Percentiles rank a stretch among this genome's conserved stretches.
Evolutionary conservation across 1,284 basidiomycete species (phyloP).

Genomic region (Cutaneotrichosporon arboriforme): DNA sequence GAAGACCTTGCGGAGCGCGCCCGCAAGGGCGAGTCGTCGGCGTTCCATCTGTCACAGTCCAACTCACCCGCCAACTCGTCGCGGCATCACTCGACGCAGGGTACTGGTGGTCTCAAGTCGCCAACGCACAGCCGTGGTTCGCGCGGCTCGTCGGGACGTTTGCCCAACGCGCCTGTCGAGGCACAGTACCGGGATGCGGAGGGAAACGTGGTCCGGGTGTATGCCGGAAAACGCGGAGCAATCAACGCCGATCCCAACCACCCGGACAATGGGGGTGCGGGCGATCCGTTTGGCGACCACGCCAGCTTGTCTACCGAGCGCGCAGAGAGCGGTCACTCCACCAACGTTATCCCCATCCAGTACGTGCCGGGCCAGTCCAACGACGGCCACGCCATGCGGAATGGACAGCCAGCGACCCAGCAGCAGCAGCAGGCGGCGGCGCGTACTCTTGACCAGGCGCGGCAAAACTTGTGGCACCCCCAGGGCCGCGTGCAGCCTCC

Average conservation of each 20-base stretch:
- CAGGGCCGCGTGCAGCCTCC: slow-evolving; percentile 21
- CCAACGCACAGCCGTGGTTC: slow-evolving; percentile 5
- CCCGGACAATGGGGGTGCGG: slow-evolving; percentile 22
- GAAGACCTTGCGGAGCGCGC: slow-evolving; percentile 44
- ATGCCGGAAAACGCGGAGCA: slow-evolving; percentile 28
- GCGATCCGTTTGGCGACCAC: slow-evolving; percentile 44
- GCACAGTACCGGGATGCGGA: slow-evolving; percentile 38
- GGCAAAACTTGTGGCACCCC: slow-evolving; percentile 39
- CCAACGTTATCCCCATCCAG: slow-evolving; percentile 48
- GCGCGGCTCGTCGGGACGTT: slow-evolving; percentile 1
- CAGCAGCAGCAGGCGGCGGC: slow-evolving; percentile 26
- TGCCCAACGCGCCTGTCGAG: slow-evolving; percentile 19
- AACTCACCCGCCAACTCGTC: slow-evolving; percentile 30
- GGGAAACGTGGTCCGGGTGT: slow-evolving; percentile 32
- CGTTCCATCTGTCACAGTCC: slow-evolving; percentile 38
- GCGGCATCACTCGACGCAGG: slow-evolving; percentile 15
- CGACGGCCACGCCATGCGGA: slow-evolving; percentile 12
- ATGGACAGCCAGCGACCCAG: slow-evolving; percentile 7
- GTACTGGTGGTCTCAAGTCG: background rate
- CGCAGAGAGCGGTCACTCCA: slow-evolving; percentile 28
- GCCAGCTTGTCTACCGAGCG: slow-evolving; percentile 37
- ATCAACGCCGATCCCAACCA: slow-evolving; percentile 42
- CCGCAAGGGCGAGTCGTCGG: slow-evolving; percentile 43
- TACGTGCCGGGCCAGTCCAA: slow-evolving; percentile 34
- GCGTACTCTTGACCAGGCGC: slow-evolving; percentile 37